Evolutionary conservation across 306 rosid genomes (phyloP).

Genomic region (Arachis stenosperma): DNA sequence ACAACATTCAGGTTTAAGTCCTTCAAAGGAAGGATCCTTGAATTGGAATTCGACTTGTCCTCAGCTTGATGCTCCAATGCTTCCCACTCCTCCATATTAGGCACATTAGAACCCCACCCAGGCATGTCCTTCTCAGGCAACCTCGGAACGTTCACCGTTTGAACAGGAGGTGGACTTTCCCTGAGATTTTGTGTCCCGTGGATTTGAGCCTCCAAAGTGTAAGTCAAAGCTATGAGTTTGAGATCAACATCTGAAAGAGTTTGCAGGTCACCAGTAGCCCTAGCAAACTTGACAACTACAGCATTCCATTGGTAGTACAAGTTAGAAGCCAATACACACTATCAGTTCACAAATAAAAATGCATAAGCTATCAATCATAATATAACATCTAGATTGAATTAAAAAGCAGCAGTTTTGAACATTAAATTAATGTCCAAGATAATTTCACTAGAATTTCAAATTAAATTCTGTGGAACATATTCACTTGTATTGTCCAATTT

Average conservation of each 20-base stretch:
- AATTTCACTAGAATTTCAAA: background rate
- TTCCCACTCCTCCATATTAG: slow-evolving; percentile 90
- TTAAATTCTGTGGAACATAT: background rate
- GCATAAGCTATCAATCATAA: background rate
- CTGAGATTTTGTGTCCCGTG: slow-evolving; percentile 77
- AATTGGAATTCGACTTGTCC: slow-evolving; percentile 48
- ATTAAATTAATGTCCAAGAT: background rate
- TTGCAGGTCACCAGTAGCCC: slow-evolving; percentile 90
- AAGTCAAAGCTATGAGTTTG: slow-evolving; percentile 80
- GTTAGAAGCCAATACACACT: slow-evolving; percentile 27
- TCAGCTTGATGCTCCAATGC: slow-evolving; percentile 65
- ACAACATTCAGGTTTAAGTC: slow-evolving; percentile 69
- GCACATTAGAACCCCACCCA: slow-evolving; percentile 90
- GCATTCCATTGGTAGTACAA: slow-evolving; percentile 27
- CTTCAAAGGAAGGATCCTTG: slow-evolving; percentile 79
- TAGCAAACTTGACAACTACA: slow-evolving; percentile 81
- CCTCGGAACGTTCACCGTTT: slow-evolving; percentile 67
- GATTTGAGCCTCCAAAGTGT: slow-evolving; percentile 76
- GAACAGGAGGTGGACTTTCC: slow-evolving; percentile 80
- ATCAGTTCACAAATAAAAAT: background rate
- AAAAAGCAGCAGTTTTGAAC: background rate
- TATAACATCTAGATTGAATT: background rate
- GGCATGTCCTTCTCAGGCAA: slow-evolving; percentile 93
- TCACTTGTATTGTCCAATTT: background rate
- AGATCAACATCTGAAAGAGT: slow-evolving; percentile 93